Conservation (phyloP, 1,139 yeast species). For the Candida tunisiensis region DNA sequence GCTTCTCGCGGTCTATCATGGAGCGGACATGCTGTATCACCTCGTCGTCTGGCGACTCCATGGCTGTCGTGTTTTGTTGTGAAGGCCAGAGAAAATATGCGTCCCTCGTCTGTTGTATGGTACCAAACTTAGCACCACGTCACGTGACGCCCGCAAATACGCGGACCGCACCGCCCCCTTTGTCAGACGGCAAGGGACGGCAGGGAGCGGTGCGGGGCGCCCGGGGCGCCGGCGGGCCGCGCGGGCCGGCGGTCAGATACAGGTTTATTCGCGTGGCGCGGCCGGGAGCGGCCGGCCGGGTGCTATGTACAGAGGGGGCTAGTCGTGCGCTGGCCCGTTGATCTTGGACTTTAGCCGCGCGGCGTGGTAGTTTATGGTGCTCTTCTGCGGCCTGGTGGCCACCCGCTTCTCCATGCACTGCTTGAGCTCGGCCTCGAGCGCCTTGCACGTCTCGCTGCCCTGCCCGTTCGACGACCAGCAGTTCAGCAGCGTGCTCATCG, state of each 20-base stretch:
- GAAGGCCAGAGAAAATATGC: no score
- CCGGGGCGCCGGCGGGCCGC: no score
- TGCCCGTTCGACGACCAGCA: constrained; percentile 97
- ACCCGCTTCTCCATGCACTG: constrained; percentile 30
- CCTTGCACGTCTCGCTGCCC: constrained; percentile 49
- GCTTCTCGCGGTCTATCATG: constrained; percentile 77
- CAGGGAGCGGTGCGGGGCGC: no score
- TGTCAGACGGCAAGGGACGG: no score
- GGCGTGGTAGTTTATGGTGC: constrained; percentile 70
- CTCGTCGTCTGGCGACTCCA: constrained; percentile 8
- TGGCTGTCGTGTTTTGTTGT: constrained; percentile 1
- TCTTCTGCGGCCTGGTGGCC: constrained; percentile 24
- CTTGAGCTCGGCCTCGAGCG: constrained; percentile 41
- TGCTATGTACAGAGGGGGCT: no score
- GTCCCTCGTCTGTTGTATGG: no score
- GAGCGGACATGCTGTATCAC: constrained; percentile 45
- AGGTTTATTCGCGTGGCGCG: no score
- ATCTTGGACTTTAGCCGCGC: constrained; percentile 66
- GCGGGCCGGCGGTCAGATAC: no score
- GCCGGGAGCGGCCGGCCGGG: no score
- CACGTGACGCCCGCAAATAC: no score
- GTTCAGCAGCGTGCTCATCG: constrained; percentile 73
- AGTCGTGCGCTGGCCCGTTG: constrained; percentile 61
- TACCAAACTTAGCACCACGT: no score
- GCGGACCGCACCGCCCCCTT: no score